These are phyloP conservation scores for Candida coquimbonensis DNA, from an alignment of 805 yeast species.

Conservation along the genomic window DNA sequence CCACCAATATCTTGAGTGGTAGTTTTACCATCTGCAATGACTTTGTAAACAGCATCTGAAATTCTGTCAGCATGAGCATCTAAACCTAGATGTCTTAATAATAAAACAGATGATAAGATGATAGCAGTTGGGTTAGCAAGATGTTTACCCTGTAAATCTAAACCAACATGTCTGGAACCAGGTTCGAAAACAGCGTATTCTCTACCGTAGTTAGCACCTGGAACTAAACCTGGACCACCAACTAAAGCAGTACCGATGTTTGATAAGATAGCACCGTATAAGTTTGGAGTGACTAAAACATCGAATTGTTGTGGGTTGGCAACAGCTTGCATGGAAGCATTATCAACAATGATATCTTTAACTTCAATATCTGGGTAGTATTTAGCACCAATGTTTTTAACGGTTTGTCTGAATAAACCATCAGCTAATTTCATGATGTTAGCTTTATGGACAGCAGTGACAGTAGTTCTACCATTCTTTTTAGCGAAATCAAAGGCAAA, in stretches of 20 bases:
- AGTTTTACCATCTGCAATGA: constrained; percentile 78
- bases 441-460: constrained; percentile 97
- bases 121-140: constrained; percentile 97
- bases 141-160: constrained; percentile 90
- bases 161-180: constrained; percentile 98
- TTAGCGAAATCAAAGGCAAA: constrained; percentile 94
- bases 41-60: constrained; percentile 82
- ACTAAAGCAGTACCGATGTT: constrained; percentile 96
- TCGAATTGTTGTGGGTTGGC: constrained; percentile 97
- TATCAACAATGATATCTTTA: constrained; percentile 94
- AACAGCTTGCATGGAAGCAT: constrained; percentile 99
- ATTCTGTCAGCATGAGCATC: constrained; percentile 80
- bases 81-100: constrained; percentile 93
- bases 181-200: constrained; percentile 98
- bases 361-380: constrained; percentile 80
- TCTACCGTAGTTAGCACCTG: constrained; percentile 97
- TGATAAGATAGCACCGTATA: constrained; percentile 95
- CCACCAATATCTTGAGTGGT: constrained; percentile 94
- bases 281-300: constrained; percentile 94
- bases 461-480: constrained; percentile 85
- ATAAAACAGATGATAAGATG: constrained; percentile 84
- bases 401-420: constrained; percentile 93
- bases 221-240: constrained; percentile 98
- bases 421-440: constrained; percentile 98
- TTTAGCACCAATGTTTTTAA: constrained; percentile 76